Evolutionary conservation across 306 rosid species (phyloP), one percentile per base, ranked within the genome.

Genomic region (Dryas octopetala): DNA sequence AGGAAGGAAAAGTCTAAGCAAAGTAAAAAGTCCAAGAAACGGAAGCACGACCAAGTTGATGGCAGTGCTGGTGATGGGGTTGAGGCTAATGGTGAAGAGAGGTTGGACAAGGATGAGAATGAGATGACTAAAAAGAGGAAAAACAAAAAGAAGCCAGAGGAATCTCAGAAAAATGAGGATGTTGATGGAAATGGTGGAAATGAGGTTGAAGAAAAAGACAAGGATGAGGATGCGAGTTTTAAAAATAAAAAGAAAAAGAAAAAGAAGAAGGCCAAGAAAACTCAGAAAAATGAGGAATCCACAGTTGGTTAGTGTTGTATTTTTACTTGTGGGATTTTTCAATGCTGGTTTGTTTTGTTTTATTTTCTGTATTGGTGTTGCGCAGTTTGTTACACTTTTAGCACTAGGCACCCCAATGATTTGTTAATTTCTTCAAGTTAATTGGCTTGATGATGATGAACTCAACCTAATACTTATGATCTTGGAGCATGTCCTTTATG

Each of bases 271-370:
- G 71, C 64, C 19, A 40, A 17, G 17, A 88, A 86, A 73, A 63
- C 68, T 68, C 72, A 44, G 80, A 66, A 72, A 66, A 80, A 23
- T 23, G 85, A 68, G 80, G 79, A 61, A 17, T 14, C 73, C 19
- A 69, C 73, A 76, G 26, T 71, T 76, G 97, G 97, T 95, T 64
- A 79, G 90, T 83, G 38, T 55, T 75, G 12, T 62, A 10, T 57
- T 62, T 68, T 9, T 8, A 8, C 2, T 23, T 64, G 2, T n/a
- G 45, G 63, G 41, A 44, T 11, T 66, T 64, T n/a, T 2, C 14
- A 60, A 46, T 54, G 11, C 70, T 62, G 44, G 41, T 11, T 15
- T 7, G 14, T 17, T 58, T 52, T 48, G 7, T 41, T 68, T 49
- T 68, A 10, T 5, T 61, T 61, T 49, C 23, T 14, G 23, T 52